Evolutionary conservation across 2,329 filamentous ascomycete species (phyloP).

Genomic region (Paracoccidioides brasiliensis): DNA sequence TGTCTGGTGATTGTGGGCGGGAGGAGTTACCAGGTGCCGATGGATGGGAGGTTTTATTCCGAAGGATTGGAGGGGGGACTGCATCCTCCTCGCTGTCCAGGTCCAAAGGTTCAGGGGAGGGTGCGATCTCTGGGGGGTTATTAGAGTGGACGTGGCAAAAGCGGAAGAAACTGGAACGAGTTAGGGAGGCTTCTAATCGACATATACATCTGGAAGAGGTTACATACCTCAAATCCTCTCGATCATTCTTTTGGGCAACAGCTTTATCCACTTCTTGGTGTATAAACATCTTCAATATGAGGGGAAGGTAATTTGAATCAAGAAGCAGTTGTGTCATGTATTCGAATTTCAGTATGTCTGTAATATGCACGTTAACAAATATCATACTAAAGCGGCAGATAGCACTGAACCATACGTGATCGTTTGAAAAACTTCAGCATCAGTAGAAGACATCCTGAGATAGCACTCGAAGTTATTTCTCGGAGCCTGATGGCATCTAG

Average conservation of each 20-base stretch:
- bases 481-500: conserved; percentile 67
- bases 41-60: conserved; percentile 39
- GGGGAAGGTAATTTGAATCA: conserved; percentile 86
- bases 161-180: conserved; percentile 60
- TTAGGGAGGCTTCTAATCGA: neutral
- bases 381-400: neutral
- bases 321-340: conserved; percentile 86
- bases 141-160: conserved; percentile 68
- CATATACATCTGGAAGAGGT: too few species aligned
- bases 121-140: conserved; percentile 33
- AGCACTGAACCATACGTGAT: conserved; percentile 53
- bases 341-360: conserved; percentile 89
- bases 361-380: conserved; percentile 2
- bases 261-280: conserved; percentile 87
- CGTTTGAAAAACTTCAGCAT: conserved; percentile 92
- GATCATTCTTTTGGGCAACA: conserved; percentile 73
- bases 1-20: conserved; percentile 16
- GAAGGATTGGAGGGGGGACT: conserved; percentile 66
- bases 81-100: conserved; percentile 52
- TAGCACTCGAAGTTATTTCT: conserved; percentile 81
- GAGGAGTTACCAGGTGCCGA: conserved; percentile 17
- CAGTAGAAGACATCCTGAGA: conserved; percentile 78
- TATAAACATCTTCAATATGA: conserved; percentile 85
- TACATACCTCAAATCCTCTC: conserved; percentile 62
- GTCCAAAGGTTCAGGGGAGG: conserved; percentile 23